phyloP scores from a whole-genome alignment of 768 basidiomycete species.

The Serendipita indica region DNA sequence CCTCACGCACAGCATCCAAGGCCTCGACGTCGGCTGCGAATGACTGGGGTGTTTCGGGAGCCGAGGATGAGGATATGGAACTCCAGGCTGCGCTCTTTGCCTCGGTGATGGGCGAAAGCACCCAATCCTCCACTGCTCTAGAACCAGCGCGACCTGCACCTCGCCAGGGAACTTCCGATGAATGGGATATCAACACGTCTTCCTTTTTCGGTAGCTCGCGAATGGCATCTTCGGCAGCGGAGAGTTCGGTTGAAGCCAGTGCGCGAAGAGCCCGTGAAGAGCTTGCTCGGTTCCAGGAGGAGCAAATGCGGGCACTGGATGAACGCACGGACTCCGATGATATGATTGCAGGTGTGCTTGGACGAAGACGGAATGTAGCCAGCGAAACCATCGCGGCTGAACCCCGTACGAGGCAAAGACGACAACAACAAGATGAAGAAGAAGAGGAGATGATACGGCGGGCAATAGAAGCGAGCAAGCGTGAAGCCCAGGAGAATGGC shows the following conservation, averaged over 20 bases:
- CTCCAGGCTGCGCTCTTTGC: constrained; percentile 80
- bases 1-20: constrained; percentile 10
- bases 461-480: constrained; percentile 47
- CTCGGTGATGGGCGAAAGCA: constrained; percentile 35
- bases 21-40: background rate
- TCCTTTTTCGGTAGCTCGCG: constrained; percentile 15
- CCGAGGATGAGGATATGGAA: constrained; percentile 77
- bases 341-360: background rate
- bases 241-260: constrained; percentile 5
- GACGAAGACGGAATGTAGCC: constrained; percentile 1
- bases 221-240: constrained; percentile 9
- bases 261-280: constrained; percentile 9
- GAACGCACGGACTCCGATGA: background rate
- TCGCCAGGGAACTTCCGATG: background rate
- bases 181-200: constrained; percentile 12
- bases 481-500: constrained; percentile 15
- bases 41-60: constrained; percentile 18
- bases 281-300: constrained; percentile 7
- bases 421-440: constrained; percentile 29
- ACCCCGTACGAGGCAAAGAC: background rate
- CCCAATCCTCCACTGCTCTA: constrained; percentile 20
- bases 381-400: background rate
- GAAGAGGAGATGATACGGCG: constrained; percentile 41
- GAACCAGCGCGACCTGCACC: constrained; percentile 16
- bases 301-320: constrained; percentile 1